Evolutionary conservation across 78 protist genomes (phyloP).

Genomic region (Capsaspora owczarzaki): DNA sequence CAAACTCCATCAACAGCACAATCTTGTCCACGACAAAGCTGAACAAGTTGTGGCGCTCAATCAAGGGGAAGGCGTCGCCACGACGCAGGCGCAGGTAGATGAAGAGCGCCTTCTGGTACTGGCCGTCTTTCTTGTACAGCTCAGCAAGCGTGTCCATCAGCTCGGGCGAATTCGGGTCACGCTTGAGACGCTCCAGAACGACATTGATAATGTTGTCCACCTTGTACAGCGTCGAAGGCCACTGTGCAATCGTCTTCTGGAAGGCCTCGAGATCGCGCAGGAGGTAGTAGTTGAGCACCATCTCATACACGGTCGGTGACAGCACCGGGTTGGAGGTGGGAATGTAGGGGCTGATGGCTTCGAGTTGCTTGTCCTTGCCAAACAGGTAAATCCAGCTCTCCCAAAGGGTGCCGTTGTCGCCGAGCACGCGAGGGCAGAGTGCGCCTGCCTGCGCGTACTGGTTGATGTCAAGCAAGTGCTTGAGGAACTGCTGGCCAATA

Average conservation of each 20-base stretch:
- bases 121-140: constrained; percentile 27
- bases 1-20: constrained; percentile 30
- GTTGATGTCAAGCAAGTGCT: neutral
- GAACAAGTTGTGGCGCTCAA: constrained; percentile 41
- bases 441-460: constrained; percentile 42
- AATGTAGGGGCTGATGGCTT: constrained; percentile 49
- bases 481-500: constrained; percentile 58
- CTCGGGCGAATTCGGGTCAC: constrained; percentile 3
- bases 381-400: constrained; percentile 54
- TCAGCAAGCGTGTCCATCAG: constrained; percentile 50
- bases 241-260: constrained; percentile 28
- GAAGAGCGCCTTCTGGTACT: constrained; percentile 54
- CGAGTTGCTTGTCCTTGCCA: constrained; percentile 11
- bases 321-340: constrained; percentile 50
- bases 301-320: constrained; percentile 44
- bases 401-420: constrained; percentile 47
- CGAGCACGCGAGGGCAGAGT: constrained; percentile 36
- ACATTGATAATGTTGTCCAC: neutral
- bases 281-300: constrained; percentile 43
- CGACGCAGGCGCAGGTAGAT: constrained; percentile 37
- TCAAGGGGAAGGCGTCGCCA: constrained; percentile 58
- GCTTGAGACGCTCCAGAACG: neutral
- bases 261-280: neutral
- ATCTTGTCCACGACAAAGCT: constrained; percentile 43
- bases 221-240: constrained; percentile 59